These are phyloP conservation scores for Picea abies DNA, from an alignment of 83 land plant genomes.

Conservation along the genomic window DNA sequence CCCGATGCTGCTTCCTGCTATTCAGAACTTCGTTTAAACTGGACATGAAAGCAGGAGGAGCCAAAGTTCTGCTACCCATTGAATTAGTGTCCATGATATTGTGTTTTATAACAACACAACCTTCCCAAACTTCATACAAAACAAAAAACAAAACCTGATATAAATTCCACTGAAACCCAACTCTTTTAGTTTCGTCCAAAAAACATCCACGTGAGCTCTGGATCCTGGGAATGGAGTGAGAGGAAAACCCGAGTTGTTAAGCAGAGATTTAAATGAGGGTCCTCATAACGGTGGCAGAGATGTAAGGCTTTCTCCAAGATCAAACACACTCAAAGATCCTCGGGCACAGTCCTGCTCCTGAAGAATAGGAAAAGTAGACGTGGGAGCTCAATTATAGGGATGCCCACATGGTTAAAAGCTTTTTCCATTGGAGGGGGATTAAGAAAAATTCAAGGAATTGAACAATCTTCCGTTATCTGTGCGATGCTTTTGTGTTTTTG, in stretches of 20 bases:
- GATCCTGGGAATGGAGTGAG: background rate
- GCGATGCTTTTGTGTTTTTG: too few relatives aligned
- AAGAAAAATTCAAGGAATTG: background rate
- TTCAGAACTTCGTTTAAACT: conserved; percentile 13
- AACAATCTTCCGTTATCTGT: too few relatives aligned
- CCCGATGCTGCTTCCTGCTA: conserved; percentile 10
- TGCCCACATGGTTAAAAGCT: conserved; percentile 1
- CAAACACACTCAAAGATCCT: too few relatives aligned
- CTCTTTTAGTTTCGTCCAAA: background rate
- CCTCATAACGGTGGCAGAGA: too few relatives aligned
- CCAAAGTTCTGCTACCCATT: background rate
- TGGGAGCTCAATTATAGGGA: conserved; percentile 6
- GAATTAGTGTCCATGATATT: background rate
- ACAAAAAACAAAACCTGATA: background rate
- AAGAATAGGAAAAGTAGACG: background rate
- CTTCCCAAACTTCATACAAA: too few relatives aligned
- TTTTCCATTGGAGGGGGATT: background rate
- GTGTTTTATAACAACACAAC: too few relatives aligned
- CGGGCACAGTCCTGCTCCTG: background rate
- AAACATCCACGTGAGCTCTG: too few relatives aligned
- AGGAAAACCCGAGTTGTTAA: background rate
- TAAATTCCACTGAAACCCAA: background rate
- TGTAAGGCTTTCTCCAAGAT: too few relatives aligned
- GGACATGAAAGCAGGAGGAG: conserved; percentile 12
- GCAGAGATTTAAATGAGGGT: too few relatives aligned